A percentile compares a stretch with the other conserved stretches of the same genome.
Conservation (phyloP, 768 basidiomycete species). For the Hirschioporus abietinus region DNA sequence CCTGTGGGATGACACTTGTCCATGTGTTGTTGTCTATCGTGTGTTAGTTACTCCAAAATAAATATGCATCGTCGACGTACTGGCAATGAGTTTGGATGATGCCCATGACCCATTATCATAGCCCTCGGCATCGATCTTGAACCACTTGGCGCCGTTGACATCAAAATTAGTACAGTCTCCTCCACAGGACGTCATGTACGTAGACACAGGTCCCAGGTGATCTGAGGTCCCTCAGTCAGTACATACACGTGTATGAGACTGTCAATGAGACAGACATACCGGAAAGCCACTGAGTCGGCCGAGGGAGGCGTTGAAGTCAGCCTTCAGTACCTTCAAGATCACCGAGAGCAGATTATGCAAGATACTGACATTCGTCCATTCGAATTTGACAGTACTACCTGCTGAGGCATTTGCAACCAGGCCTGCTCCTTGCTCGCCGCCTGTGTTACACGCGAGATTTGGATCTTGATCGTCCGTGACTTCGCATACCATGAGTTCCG, state of each 20-base stretch:
- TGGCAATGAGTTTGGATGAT: conserved; percentile 35
- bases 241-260: background rate
- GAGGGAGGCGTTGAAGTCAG: conserved; percentile 4
- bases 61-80: conserved; percentile 22
- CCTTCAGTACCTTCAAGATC: background rate
- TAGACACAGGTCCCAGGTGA: conserved; percentile 44
- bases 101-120: conserved; percentile 40
- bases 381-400: conserved; percentile 37
- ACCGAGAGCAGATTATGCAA: background rate
- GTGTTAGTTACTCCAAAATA: conserved; percentile 7
- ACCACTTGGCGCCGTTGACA: conserved; percentile 38
- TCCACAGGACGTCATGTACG: conserved; percentile 48
- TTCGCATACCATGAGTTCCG: conserved; percentile 3
- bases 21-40: conserved; percentile 31
- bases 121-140: conserved; percentile 44
- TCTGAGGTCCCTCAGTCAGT: conserved; percentile 22
- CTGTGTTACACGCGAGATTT: conserved; percentile 40
- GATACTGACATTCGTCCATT: conserved; percentile 38
- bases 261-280: conserved; percentile 10
- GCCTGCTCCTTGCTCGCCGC: conserved; percentile 28
- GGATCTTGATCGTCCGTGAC: conserved; percentile 17
- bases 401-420: conserved; percentile 32
- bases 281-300: conserved; percentile 19
- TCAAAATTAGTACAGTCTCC: conserved; percentile 31
- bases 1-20: conserved; percentile 38